Conservation (phyloP, 352 stramenopile species). For the Phytopythium cucurbitacearum region DNA sequence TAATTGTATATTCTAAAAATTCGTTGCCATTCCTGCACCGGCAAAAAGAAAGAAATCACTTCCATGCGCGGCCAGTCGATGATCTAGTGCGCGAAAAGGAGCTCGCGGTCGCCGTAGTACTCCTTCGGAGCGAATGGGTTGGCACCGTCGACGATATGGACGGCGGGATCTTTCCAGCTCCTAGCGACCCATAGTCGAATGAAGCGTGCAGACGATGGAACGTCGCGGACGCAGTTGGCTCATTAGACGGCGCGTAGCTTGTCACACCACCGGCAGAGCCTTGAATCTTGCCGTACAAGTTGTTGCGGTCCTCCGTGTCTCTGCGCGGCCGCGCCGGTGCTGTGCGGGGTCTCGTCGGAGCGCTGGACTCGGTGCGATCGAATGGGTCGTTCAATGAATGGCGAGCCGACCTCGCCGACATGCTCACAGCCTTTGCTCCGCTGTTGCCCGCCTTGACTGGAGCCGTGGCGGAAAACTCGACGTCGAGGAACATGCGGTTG, state of each 20-base stretch:
- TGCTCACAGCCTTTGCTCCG: neutral
- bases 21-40: too few relatives aligned
- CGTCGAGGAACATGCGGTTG: conserved; percentile 22
- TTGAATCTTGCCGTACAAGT: conserved; percentile 33
- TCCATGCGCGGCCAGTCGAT: neutral
- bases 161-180: neutral
- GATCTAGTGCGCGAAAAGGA: neutral
- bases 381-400: conserved; percentile 17
- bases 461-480: conserved; percentile 16
- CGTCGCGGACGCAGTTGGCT: conserved; percentile 15
- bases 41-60: too few relatives aligned
- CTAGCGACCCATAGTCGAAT: conserved; percentile 15
- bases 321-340: conserved; percentile 32
- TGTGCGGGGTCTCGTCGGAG: conserved; percentile 26
- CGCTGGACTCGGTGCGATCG: conserved; percentile 3
- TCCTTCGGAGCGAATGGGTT: neutral
- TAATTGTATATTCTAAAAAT: too few relatives aligned
- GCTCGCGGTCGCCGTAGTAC: neutral
- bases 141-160: conserved; percentile 3
- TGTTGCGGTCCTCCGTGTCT: conserved; percentile 38
- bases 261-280: neutral
- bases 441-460: conserved; percentile 4
- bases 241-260: conserved; percentile 5
- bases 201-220: conserved; percentile 28
- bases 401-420: conserved; percentile 9